Percentiles rank a stretch among this genome's conserved stretches.
phyloP scores from a whole-genome alignment of 257 asterid genomes.

The Solanum ossicruentum region DNA sequence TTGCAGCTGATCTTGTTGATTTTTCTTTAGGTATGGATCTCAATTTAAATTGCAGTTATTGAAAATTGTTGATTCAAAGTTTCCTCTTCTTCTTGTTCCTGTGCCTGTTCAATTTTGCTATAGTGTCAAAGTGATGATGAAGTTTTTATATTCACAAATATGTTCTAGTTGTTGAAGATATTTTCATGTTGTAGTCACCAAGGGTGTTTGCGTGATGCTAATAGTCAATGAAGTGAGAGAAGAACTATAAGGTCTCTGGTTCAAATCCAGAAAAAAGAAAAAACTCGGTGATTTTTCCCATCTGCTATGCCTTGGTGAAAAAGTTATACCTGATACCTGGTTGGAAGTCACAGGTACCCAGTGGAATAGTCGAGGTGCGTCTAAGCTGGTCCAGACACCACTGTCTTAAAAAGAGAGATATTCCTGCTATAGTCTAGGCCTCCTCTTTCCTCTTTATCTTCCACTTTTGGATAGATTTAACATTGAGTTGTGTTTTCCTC shows the following conservation, averaged over 20 bases:
- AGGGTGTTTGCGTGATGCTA: neutral
- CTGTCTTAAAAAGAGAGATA: neutral
- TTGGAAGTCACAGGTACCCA: neutral
- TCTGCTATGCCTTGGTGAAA: neutral
- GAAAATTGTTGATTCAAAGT: neutral
- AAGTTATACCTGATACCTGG: neutral
- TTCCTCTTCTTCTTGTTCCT: neutral
- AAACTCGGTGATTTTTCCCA: neutral
- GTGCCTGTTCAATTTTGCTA: neutral
- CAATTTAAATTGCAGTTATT: neutral
- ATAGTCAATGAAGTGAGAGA: neutral
- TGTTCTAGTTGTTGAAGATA: neutral
- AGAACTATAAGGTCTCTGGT: neutral
- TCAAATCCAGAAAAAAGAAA: neutral
- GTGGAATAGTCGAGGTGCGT: neutral
- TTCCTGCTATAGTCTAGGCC: neutral
- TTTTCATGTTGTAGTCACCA: neutral
- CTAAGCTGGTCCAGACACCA: neutral
- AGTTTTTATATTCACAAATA: neutral
- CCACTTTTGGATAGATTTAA: neutral
- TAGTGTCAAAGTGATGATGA: neutral
- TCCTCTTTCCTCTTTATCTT: neutral
- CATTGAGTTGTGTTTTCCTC: neutral
- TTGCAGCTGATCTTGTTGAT: slow-evolving; percentile 71
- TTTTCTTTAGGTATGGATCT: slow-evolving; percentile 67